Evolutionary conservation across 2,329 filamentous ascomycete genomes (phyloP), one percentile per base, ranked within the genome.

Genomic region (Monosporascus sp.): DNA sequence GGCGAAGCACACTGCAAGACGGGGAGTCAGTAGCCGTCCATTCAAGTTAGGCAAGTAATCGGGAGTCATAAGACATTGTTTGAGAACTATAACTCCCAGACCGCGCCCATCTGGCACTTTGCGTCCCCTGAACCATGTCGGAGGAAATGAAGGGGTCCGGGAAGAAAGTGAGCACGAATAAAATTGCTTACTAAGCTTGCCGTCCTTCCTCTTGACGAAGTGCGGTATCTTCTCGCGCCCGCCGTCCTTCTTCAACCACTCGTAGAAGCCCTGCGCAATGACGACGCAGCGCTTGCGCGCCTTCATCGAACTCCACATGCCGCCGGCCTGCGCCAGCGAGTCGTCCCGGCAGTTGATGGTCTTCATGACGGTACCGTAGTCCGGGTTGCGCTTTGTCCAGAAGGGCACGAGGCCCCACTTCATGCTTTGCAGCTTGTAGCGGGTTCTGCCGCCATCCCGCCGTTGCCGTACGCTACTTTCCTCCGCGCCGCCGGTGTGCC

Each of bases 301-400:
- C 73, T 97, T 97, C 88, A 97, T 95, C 1, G 82, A 84, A 43
- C 82, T 87, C 94, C 94, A 97, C 85, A 97, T 89, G 11, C 92
- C 91, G 5, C 85, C 82, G 8, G 87, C 79, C 9, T 86, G 81
- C 6, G 82, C 77, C 20, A 97, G 75, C 1, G 90, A 94, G 70
- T 97, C 93, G 65, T 93, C 89, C 3, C 93, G 86, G 68, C 93
- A 97, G 72, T 99, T 97, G 70, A 97, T 97, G 0, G 91, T 96
- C 65, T 88, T 90, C 77, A 96, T 79, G 69, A 91, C 78, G 1
- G 85, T 84, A 26, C 81, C 78, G 64, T 94, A 93, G 65, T 91
- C 85, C 0, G 91, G 89, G 50, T 85, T 85, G 14, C 87, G 80
- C 73, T 93, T 96, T 3, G 89, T 95, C 93, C 93, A 97, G 70